Base-by-base conservation (phyloP, 2,329 filamentous ascomycete species). In the Pseudogymnoascus sp. region DNA sequence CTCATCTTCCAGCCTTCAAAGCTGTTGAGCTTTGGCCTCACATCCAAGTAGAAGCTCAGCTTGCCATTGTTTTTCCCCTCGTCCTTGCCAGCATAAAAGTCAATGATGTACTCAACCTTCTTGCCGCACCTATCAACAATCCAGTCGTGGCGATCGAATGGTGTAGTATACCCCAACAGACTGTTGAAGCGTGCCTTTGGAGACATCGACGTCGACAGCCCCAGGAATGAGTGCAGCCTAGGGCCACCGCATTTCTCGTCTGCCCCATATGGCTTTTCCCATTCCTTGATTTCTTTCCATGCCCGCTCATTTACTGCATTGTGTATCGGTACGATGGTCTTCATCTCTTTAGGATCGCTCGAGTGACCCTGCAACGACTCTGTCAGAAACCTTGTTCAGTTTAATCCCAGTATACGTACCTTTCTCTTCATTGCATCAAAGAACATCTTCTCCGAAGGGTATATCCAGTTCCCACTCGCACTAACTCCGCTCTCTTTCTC, bases 111-210 rank as follows among this genome's bases (percentile, higher is more conserved):
- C 71, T 98, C 95, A 59, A 99, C 79, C 71, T 85, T 85, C 19
- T 81, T 88, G 31, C 90, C 93, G 73, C 95, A 98, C 61, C 95
- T 83, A 76, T 99, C 93, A 37, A 99, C 88, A 24, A 97, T 87
- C 95, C 95, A 99, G 75, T 99, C 95, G 75, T 99, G 95, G 28
- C 95, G 82, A 77, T 99, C 95, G 75, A 99, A 99, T 1, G 95
- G 95, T 61, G 88, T 82, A 65, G 89, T 88, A 75, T 96, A 98
- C n/a, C 95, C 95, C 62, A 96, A 78, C 64, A 92, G 76, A 4
- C 87, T 90, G 75, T 96, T 96, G 68, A 95, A 76, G 64, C 93
- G 82, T 2, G 95, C 95, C 65, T 87, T 88, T 0, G 95, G 95
- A 3, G 90, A 95, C 78, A 97, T 79, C 64, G 79, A 79, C 12